A percentile compares a stretch with the other conserved stretches of the same genome.
Conservation (phyloP, 352 stramenopile genomes). For the Bremia lactucae region DNA sequence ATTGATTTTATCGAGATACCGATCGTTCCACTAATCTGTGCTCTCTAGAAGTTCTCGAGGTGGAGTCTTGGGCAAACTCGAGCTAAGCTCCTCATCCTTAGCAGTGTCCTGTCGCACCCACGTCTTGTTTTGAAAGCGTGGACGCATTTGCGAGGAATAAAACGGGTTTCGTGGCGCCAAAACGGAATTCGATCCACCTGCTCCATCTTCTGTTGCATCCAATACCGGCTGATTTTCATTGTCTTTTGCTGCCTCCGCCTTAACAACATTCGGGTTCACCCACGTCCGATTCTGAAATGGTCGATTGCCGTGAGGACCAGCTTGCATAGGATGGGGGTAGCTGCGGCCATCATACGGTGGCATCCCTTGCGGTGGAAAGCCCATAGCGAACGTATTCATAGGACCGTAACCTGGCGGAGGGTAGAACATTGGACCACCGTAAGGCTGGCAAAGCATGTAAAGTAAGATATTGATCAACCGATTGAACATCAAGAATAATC, state of each 20-base stretch:
- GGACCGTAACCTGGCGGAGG: conserved; percentile 42
- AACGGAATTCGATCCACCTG: background rate
- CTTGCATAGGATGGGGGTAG: conserved; percentile 22
- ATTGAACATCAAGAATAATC: conserved; percentile 4
- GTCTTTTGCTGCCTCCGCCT: conserved; percentile 29
- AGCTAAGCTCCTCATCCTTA: conserved; percentile 64
- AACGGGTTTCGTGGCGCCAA: conserved; percentile 59
- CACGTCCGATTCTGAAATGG: conserved; percentile 77
- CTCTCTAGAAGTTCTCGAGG: conserved; percentile 41
- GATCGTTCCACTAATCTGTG: conserved; percentile 8
- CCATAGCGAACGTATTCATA: conserved; percentile 70
- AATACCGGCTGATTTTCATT: conserved; percentile 18
- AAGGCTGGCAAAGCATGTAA: conserved; percentile 50
- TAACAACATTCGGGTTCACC: conserved; percentile 73
- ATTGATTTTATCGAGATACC: conserved; percentile 4
- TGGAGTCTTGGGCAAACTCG: conserved; percentile 65
- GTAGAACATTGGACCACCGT: conserved; percentile 64
- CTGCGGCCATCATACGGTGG: conserved; percentile 23
- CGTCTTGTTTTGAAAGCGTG: conserved; percentile 83
- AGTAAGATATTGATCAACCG: background rate
- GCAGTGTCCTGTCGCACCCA: conserved; percentile 67
- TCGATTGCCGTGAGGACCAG: conserved; percentile 28
- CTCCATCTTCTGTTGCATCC: conserved; percentile 7
- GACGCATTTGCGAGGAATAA: conserved; percentile 60
- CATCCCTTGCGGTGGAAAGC: conserved; percentile 52